Evolutionary conservation across 2,329 filamentous ascomycete genomes (phyloP).

Genomic region (Madurella mycetomatis): DNA sequence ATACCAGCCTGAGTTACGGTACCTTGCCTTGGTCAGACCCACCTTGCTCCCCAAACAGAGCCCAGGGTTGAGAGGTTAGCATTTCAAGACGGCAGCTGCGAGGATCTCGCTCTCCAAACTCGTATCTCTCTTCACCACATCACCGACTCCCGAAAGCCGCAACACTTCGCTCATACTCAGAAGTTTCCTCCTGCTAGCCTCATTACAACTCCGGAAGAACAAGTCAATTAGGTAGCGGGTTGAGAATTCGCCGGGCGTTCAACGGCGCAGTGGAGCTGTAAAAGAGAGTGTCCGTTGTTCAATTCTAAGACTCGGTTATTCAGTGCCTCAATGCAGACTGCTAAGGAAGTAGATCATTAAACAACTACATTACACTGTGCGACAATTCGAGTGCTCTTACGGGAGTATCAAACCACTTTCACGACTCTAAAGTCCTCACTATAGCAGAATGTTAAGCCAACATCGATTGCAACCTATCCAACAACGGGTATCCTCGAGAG

Average conservation of each 20-base stretch:
- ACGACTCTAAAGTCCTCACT: background rate
- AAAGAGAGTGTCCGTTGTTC: too few species aligned
- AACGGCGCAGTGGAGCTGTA: too few species aligned
- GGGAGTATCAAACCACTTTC: background rate
- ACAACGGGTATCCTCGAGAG: slow-evolving; percentile 16
- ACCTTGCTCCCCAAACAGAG: background rate
- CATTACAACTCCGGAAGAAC: too few species aligned
- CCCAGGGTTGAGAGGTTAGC: background rate
- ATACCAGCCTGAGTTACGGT: background rate
- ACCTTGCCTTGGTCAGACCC: background rate
- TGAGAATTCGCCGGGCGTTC: too few species aligned
- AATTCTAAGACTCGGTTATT: too few species aligned
- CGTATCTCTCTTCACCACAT: background rate
- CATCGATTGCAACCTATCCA: slow-evolving; percentile 9
- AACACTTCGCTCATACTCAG: too few species aligned
- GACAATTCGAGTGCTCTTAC: background rate
- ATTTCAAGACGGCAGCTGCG: background rate
- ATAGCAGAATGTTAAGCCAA: background rate
- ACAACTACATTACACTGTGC: background rate
- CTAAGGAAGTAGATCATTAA: too few species aligned
- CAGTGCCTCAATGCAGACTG: too few species aligned
- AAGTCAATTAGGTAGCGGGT: too few species aligned
- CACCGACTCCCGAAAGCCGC: too few species aligned
- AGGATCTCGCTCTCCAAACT: background rate
- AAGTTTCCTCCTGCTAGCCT: too few species aligned